Conservation (phyloP, 164 flowering plant genomes). For the Taxillus chinensis region DNA sequence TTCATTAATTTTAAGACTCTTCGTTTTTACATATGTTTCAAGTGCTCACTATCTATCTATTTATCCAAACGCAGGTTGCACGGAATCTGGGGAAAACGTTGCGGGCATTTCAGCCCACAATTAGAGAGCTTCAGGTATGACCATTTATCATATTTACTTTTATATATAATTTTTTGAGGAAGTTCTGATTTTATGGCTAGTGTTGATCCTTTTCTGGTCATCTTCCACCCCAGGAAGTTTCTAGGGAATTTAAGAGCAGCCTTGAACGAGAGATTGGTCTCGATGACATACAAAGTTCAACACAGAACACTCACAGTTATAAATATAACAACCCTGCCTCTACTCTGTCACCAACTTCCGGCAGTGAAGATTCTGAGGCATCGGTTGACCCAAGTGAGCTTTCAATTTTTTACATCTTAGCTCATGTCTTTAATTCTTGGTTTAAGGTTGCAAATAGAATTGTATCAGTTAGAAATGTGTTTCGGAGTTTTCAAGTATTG, state of each 20-base stretch:
- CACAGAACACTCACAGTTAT: conserved; percentile 20
- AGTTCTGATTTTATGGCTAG: conserved; percentile 1
- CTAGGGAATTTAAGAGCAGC: conserved; percentile 90
- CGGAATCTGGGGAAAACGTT: conserved; percentile 85
- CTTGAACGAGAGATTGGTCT: conserved; percentile 94
- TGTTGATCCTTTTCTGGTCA: not conserved
- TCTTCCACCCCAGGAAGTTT: conserved; percentile 57
- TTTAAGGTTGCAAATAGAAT: not conserved
- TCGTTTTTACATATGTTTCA: too few species aligned
- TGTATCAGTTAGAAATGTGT: not conserved
- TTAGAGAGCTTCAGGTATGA: conserved; percentile 86
- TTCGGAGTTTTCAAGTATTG: too few species aligned
- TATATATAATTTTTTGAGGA: not conserved
- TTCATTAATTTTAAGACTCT: too few species aligned
- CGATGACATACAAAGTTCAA: conserved; percentile 53
- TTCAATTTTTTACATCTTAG: not conserved
- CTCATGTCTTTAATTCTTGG: not conserved
- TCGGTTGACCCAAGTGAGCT: conserved; percentile 49
- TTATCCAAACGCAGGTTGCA: conserved; percentile 60
- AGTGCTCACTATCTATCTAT: not conserved
- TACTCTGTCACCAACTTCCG: conserved; percentile 19
- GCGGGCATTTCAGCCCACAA: conserved; percentile 92
- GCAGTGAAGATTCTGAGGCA: conserved; percentile 19
- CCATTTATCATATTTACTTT: conserved; percentile 1
- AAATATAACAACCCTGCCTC: conserved; percentile 13